Base-by-base conservation (phyloP, 2,329 filamentous ascomycete species). In the Aspergillus sp. region DNA sequence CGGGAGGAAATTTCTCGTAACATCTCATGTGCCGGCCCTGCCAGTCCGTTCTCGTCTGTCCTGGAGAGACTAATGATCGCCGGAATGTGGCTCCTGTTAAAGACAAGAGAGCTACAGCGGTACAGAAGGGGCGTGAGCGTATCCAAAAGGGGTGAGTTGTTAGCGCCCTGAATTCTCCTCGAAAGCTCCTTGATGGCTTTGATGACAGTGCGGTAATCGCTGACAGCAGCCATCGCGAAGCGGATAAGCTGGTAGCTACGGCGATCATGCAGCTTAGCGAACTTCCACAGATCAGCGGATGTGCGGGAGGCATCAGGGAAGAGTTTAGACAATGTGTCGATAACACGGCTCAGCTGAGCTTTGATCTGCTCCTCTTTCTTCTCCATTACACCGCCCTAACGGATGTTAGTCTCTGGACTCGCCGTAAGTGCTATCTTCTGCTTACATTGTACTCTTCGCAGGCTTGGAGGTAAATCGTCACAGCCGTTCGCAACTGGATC, bases 21-120 rank as follows among this genome's bases (percentile, higher is more conserved):
- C 49, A 97, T 81, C 65, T 95, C 89, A 65, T 96, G 91, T 1
- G 94, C 93, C 13, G 89, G 85, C 17, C 82, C 77, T 5, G 88
- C 89, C 45, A 96, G 78, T 0, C 86, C 87, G 45, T 88, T 84
- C 64, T 92, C 87, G 65, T 96, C 88, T 9, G 85, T 92, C 63
- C 90, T 87, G 10, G 92, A 91, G 64, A 87, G 89, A 52, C 91
- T 87, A 77, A 97, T 89, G 57, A 97, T 93, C 0, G 90, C 86
- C 3, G 92, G 85, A 16, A 99, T 85, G 67, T 99, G 92, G 67
- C 93, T 97, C 65, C 89, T 86, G 74, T 96, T 99, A 76, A 95
- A 96, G 59, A 96, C 82, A 57, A 99, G 80, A 52, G 90, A 86
- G 32, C 90, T 88, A 50, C 87, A 87, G 41, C 90, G 85, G 67